Conservation (phyloP, 2,329 filamentous ascomycete genomes). For the Arthroderma sp. region DNA sequence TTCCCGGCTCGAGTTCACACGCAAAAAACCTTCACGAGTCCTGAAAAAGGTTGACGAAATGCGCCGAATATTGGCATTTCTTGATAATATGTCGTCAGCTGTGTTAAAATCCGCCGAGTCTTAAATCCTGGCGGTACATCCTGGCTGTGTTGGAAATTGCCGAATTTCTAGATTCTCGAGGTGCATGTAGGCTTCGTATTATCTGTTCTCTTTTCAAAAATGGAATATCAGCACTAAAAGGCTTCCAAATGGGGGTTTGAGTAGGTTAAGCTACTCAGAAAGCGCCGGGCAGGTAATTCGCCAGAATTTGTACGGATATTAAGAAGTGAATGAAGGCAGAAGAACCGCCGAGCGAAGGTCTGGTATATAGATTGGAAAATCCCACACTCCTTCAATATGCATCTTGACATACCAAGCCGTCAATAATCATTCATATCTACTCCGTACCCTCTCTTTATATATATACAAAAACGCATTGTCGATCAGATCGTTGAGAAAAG, state of each 20-base stretch:
- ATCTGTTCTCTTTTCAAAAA: background rate
- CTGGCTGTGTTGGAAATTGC: background rate
- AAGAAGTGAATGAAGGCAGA: background rate
- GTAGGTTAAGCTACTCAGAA: background rate
- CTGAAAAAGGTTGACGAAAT: background rate
- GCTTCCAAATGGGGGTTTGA: background rate
- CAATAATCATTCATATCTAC: background rate
- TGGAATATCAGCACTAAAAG: background rate
- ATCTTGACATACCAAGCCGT: background rate
- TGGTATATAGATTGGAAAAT: background rate
- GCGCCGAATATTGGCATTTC: background rate
- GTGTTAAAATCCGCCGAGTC: background rate
- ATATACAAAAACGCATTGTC: too few relatives aligned
- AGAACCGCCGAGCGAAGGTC: background rate
- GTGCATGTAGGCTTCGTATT: background rate
- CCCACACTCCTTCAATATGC: background rate
- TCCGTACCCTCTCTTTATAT: background rate
- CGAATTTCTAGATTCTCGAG: background rate
- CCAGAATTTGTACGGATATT: background rate
- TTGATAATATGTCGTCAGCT: background rate
- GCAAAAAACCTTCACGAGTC: too few relatives aligned
- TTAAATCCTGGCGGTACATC: background rate
- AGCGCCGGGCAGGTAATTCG: background rate
- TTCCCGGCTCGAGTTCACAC: too few relatives aligned
- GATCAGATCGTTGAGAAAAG: background rate